Conservation (phyloP, 2,329 filamentous ascomycete genomes). For the Cladosporium sp. region DNA sequence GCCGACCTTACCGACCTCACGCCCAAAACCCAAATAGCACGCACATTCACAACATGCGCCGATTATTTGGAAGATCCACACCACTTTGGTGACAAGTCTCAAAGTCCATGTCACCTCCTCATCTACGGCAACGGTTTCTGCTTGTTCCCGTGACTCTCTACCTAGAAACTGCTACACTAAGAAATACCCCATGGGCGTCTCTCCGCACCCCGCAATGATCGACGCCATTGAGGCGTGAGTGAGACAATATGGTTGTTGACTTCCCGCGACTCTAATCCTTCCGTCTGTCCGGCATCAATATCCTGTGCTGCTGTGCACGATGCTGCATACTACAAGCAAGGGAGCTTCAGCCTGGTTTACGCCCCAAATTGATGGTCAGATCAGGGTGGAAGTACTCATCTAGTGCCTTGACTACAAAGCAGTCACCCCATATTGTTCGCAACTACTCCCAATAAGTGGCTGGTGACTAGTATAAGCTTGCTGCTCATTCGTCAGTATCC, state of each 20-base stretch:
- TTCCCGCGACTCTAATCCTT: constrained; percentile 15
- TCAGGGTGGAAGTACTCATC: too few species aligned
- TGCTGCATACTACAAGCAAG: not conserved
- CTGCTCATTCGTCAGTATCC: not conserved
- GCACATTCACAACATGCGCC: not conserved
- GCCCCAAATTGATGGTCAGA: not conserved
- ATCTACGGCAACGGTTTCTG: not conserved
- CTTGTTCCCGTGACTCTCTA: constrained; percentile 3
- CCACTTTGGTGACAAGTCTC: not conserved
- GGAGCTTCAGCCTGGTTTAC: not conserved
- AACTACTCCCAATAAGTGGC: not conserved
- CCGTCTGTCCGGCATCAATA: constrained; percentile 10
- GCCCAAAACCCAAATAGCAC: not conserved
- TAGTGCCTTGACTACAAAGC: not conserved
- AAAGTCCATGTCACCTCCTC: not conserved
- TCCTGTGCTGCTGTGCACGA: not conserved
- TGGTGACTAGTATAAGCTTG: not conserved
- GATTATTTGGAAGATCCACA: constrained; percentile 5
- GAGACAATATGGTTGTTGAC: constrained; percentile 11
- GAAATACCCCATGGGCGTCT: constrained; percentile 7
- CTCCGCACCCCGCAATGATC: constrained; percentile 17
- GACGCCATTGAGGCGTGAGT: constrained; percentile 9
- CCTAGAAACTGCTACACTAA: not conserved
- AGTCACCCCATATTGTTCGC: not conserved
- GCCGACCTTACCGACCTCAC: not conserved